Percentiles rank a stretch among this genome's conserved stretches.
Conservation (phyloP, 2,329 filamentous ascomycete genomes). For the Clarireedia paspali region DNA sequence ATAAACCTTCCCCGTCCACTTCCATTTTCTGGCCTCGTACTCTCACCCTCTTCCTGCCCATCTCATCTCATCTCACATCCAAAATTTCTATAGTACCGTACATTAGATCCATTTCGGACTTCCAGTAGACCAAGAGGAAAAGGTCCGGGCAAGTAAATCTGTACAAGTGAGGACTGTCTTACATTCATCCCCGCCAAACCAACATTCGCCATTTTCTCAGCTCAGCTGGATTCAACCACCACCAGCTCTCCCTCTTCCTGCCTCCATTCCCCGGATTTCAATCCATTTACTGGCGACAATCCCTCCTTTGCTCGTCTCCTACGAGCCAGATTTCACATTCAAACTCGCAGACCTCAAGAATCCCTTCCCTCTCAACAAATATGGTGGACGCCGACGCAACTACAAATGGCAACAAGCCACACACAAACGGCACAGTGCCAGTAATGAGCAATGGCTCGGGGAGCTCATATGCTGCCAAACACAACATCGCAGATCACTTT, state of each 20-base stretch:
- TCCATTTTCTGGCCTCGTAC: no score
- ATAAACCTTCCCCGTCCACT: no score
- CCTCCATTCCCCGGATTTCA: slow-evolving; percentile 3
- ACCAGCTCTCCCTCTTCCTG: neutral
- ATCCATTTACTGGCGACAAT: slow-evolving; percentile 18
- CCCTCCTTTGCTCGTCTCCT: slow-evolving; percentile 21
- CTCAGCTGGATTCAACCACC: slow-evolving; percentile 2
- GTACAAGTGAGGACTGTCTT: slow-evolving; percentile 1
- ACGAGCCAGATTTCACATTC: slow-evolving; percentile 17
- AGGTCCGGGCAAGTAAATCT: neutral
- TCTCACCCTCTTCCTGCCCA: no score
- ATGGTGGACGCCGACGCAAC: slow-evolving; percentile 40
- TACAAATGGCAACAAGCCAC: slow-evolving; percentile 29
- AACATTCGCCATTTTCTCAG: slow-evolving; percentile 6
- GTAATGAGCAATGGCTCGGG: slow-evolving; percentile 48
- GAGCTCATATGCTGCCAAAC: slow-evolving; percentile 68
- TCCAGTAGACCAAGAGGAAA: neutral
- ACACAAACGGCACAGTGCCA: slow-evolving; percentile 37
- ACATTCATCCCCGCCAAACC: neutral
- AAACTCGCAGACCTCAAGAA: neutral
- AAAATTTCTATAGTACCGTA: neutral
- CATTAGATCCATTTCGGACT: neutral
- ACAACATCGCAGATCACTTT: slow-evolving; percentile 84
- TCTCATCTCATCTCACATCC: neutral
- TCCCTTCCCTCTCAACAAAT: slow-evolving; percentile 15